Conservation (phyloP, 2,329 filamentous ascomycete genomes). For the Trichophyton verrucosum region DNA sequence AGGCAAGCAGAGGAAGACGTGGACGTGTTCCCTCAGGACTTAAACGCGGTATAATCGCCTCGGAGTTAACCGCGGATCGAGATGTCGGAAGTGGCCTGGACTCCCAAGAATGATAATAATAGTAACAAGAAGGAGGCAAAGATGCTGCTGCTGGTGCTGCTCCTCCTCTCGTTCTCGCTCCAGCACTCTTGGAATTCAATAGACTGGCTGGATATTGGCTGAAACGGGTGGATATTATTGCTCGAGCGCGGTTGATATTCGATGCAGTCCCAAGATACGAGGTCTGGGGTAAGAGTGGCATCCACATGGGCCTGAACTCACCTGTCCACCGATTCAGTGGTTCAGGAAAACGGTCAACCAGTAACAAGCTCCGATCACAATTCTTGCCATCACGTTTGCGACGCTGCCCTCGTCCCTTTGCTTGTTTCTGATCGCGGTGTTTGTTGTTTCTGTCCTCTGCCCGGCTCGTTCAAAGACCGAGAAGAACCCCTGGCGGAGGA, state of each 20-base stretch:
- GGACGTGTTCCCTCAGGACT: not conserved
- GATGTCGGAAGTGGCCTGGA: not conserved
- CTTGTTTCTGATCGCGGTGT: no score
- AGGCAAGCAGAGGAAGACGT: not conserved
- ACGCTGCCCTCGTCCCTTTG: no score
- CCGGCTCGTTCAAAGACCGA: no score
- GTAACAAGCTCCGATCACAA: no score
- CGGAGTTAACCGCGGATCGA: not conserved
- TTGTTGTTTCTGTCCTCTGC: no score
- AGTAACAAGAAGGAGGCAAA: no score
- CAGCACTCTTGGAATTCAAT: not conserved
- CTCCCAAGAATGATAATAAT: not conserved
- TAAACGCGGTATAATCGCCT: not conserved
- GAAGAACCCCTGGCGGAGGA: no score
- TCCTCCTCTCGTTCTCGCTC: not conserved
- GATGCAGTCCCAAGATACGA: not conserved
- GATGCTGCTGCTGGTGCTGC: not conserved
- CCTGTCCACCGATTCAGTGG: not conserved
- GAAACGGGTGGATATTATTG: not conserved
- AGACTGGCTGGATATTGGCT: not conserved
- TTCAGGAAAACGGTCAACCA: no score
- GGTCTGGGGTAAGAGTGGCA: not conserved
- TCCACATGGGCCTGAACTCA: not conserved
- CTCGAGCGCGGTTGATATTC: not conserved
- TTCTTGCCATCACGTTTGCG: no score